Base-by-base conservation (phyloP, 2,329 filamentous ascomycete genomes). In the Zasmidium angulare region DNA sequence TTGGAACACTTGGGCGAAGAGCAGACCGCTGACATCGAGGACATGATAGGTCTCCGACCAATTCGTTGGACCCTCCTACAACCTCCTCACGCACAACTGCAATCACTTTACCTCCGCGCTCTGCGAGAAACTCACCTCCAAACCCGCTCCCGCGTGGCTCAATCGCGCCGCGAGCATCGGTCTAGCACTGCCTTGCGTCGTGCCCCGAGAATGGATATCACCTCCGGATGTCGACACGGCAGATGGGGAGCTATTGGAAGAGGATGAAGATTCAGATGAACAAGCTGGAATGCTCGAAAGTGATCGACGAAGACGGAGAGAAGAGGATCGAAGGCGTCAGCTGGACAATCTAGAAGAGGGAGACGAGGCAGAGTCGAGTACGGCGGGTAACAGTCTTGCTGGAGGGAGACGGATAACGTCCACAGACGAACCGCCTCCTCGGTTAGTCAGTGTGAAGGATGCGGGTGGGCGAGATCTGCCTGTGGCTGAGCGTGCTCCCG, bases 101-200 rank as follows among this genome's bases (percentile, higher is more conserved):
- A 96, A 96, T 73, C 91, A 96, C 73, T 96, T 96, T 73, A 93
- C 90, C 1, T 86, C 86, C 20, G 86, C 89, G 68, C 82, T 96
- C 19, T 92, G 89, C 75, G 81, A 88, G 72, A 84, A 84, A 65
- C 81, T 96, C 56, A 93, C 89, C 1, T 85, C 87, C 4, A 82
- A 84, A 49, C 78, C 86, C 0, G 89, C 89, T 0, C 91, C 91
- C 0, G 76, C 75, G 19, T 96, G 90, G 89, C 78, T 96, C 55
- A 96, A 96, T 70, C 84, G 91, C 56, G 91, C 91, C 1, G 91
- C 91, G n/a, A 88, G 84, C 66, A 90, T 96, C 63, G 91, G 91
- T 43, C 83, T 93, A 53, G 89, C 89, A 12, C 75, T 96, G 36
- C 91, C 91, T 14, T 96, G 91, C 72, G 83, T 96, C 20, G 90